These are phyloP conservation scores for Naumovozyma baii DNA, from an alignment of 805 yeast species.

Conservation along the genomic window DNA sequence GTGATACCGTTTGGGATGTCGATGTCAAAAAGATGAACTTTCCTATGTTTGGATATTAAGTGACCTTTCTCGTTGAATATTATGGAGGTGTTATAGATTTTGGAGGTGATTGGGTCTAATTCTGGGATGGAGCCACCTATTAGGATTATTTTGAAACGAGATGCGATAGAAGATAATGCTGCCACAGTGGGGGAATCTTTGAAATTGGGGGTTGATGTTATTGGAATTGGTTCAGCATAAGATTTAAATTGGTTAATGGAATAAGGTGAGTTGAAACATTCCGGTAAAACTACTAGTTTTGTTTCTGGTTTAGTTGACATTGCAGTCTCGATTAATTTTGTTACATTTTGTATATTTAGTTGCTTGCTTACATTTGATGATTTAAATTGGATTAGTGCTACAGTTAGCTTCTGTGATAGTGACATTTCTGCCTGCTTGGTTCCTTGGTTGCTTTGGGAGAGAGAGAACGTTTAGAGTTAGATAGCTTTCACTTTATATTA, in stretches of 20 bases:
- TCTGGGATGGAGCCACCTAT: conserved; percentile 95
- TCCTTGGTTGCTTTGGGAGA: neutral
- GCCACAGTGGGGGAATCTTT: no score
- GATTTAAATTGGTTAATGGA: conserved; percentile 76
- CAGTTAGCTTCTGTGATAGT: conserved; percentile 44
- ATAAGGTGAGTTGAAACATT: conserved; percentile 94
- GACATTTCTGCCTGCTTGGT: conserved; percentile 4
- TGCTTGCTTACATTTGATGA: conserved; percentile 59
- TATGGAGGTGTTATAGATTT: conserved; percentile 62
- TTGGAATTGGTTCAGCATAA: conserved; percentile 67
- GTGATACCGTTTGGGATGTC: conserved; percentile 86
- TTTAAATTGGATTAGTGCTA: conserved; percentile 82
- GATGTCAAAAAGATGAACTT: conserved; percentile 84
- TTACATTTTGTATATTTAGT: conserved; percentile 64
- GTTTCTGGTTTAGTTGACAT: conserved; percentile 44
- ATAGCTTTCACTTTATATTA: no score
- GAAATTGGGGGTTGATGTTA: no score
- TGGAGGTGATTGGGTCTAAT: conserved; percentile 42
- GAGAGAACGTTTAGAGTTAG: no score
- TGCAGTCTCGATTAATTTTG: conserved; percentile 56
- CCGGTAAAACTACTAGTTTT: conserved; percentile 80
- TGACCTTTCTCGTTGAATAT: conserved; percentile 66
- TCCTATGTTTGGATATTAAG: conserved; percentile 79
- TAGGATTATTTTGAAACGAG: conserved; percentile 47
- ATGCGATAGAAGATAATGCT: conserved; percentile 83